Conservation (phyloP, 495 filamentous ascomycete genomes). For the Saxispiralis lemnorum region DNA sequence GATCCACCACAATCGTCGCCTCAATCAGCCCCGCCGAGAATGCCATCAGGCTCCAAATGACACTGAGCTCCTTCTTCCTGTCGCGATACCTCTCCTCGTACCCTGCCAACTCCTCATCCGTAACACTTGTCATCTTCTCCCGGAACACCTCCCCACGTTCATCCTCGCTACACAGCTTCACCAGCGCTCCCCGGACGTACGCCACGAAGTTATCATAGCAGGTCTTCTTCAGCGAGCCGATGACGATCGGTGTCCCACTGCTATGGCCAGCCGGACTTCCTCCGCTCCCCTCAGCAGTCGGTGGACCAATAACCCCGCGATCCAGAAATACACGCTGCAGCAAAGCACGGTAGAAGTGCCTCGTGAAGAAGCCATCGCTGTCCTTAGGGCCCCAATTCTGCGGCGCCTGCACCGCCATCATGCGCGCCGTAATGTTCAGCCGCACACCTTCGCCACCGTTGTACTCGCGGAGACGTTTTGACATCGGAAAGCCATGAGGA, state of each 20-base stretch:
- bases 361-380: conserved; percentile 73
- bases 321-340: conserved; percentile 83
- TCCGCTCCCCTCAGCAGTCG: conserved; percentile 26
- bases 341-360: conserved; percentile 84
- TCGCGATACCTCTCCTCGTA: conserved; percentile 47
- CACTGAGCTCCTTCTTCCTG: conserved; percentile 66
- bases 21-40: conserved; percentile 81
- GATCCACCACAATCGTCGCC: conserved; percentile 74
- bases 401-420: conserved; percentile 93
- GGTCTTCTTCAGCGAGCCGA: conserved; percentile 65
- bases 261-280: conserved; percentile 19
- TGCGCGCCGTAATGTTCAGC: conserved; percentile 86
- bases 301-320: conserved; percentile 46
- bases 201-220: conserved; percentile 59
- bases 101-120: conserved; percentile 50
- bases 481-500: conserved; percentile 87
- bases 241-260: conserved; percentile 53
- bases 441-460: conserved; percentile 41
- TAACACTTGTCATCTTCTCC: conserved; percentile 42
- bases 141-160: conserved; percentile 38
- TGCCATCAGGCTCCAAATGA: conserved; percentile 87
- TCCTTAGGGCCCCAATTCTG: conserved; percentile 72
- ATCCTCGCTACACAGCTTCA: conserved; percentile 38
- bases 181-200: conserved; percentile 65
- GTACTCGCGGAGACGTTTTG: conserved; percentile 45